Base-by-base conservation (phyloP, 2,329 filamentous ascomycete species). In the Annulohypoxylon truncatum region DNA sequence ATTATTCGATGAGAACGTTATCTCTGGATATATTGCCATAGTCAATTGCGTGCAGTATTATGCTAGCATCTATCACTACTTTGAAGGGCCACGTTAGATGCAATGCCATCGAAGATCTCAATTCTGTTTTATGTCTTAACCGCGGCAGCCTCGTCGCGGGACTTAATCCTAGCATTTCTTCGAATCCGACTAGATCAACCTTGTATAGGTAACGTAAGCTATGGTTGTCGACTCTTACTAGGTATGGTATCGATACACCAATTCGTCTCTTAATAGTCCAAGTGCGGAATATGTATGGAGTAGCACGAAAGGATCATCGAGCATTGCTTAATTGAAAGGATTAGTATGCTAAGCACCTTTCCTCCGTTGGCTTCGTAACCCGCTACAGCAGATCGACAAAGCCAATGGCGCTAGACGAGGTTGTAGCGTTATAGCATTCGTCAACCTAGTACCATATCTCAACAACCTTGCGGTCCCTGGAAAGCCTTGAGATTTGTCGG, bases 401-500 rank as follows among this genome's bases (percentile, higher is more conserved):
- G 48, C 48, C 38, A 64, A 54, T 58, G 47, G 42, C 50, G 44
- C 35, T 52, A 65, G 20, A 50, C 42, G 46, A 58, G 47, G 67
- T 65, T 62, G 54, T 65, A 62, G 57, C 61, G 33, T 63, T 48
- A 47, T 61, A 67, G 52, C 9, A 29, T 33, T 61, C 63, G 47
- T 28, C 9, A 48, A 52, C 52, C 48, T 66, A 58, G 56, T 31
- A 48, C 38, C 31, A 51, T 67, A 50, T 61, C 31, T 38, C 29
- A 46, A 60, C 48, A 50, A 38, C 48, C 44, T 55, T 55, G 63
- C 62, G 44, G 51, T 64, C 56, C 60, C 48, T 69, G 33, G 53
- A 46, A 55, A 59, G 56, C 28, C 53, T 57, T 64, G 52, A 38
- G 56, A 51, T 67, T 52, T 69, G 60, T 64, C 67, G 67, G 67